Evolutionary conservation across 805 yeast genomes (phyloP).

Genomic region (Blastobotrys mokoenaii): DNA sequence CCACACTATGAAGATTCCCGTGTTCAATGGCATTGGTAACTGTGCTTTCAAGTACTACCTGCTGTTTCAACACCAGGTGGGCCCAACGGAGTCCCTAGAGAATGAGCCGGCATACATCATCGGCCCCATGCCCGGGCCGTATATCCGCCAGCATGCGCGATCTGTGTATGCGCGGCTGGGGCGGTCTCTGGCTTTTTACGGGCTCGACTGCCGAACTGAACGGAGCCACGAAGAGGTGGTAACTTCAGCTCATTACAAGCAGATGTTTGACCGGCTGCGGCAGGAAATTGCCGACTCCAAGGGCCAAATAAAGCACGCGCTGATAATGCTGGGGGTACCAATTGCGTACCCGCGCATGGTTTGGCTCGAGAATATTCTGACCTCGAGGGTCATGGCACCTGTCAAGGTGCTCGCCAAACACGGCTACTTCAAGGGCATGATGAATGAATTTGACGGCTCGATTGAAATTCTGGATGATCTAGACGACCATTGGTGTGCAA

Average conservation of each 20-base stretch:
- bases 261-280: slow-evolving; percentile 50
- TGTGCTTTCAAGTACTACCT: slow-evolving; percentile 79
- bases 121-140: slow-evolving; percentile 54
- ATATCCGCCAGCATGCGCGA: slow-evolving; percentile 55
- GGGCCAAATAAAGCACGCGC: slow-evolving; percentile 60
- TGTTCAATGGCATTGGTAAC: slow-evolving; percentile 66
- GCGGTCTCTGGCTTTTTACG: slow-evolving; percentile 57
- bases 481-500: slow-evolving; percentile 95
- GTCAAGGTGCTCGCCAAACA: slow-evolving; percentile 41
- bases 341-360: slow-evolving; percentile 91
- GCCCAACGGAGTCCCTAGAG: slow-evolving; percentile 34
- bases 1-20: slow-evolving; percentile 59
- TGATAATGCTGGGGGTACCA: slow-evolving; percentile 87
- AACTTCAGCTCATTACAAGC: slow-evolving; percentile 45
- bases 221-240: slow-evolving; percentile 57
- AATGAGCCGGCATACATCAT: slow-evolving; percentile 55
- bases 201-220: slow-evolving; percentile 91
- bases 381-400: slow-evolving; percentile 48
- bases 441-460: slow-evolving; percentile 87
- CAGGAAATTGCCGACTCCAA: slow-evolving; percentile 44
- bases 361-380: slow-evolving; percentile 73
- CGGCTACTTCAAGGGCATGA: slow-evolving; percentile 58
- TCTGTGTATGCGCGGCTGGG: slow-evolving; percentile 73
- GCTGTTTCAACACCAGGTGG: slow-evolving; percentile 83
- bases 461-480: slow-evolving; percentile 88